Evolutionary conservation across 176 grass and related monocot genomes (phyloP).

Genomic region (Oryza longistaminata): DNA sequence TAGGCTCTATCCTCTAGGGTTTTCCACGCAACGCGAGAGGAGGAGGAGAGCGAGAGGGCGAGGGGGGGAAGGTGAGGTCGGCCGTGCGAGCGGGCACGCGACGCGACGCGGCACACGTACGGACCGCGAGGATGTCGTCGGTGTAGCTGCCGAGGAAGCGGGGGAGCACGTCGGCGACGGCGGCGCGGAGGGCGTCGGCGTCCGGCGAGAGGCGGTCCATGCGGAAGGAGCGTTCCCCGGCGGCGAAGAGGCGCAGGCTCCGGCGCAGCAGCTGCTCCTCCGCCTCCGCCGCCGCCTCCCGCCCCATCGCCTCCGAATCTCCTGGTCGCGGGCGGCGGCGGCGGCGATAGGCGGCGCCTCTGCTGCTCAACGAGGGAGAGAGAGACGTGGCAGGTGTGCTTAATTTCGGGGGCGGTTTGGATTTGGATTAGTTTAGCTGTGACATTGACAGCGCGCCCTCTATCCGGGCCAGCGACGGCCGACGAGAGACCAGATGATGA

Average conservation of each 20-base stretch:
- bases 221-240: constrained; percentile 46
- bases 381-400: too few species aligned
- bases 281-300: constrained; percentile 30
- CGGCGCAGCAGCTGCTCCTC: constrained; percentile 23
- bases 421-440: not conserved
- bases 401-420: too few species aligned
- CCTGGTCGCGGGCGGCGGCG: not conserved
- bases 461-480: too few species aligned
- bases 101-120: too few species aligned
- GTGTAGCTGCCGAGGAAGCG: constrained; percentile 62
- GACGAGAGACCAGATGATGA: too few species aligned
- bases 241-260: constrained; percentile 31
- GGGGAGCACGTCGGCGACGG: constrained; percentile 52
- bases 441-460: too few species aligned
- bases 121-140: constrained; percentile 62
- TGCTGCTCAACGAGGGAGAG: too few species aligned
- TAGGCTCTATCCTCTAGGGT: not conserved
- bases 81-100: not conserved
- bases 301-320: constrained; percentile 39
- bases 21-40: not conserved
- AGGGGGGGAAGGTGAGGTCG: not conserved
- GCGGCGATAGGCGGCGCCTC: not conserved
- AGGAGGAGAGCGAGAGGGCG: not conserved
- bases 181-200: constrained; percentile 42
- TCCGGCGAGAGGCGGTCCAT: constrained; percentile 51